phyloP scores from a whole-genome alignment of 2,329 filamentous ascomycete genomes.

The Claviceps citrina region DNA sequence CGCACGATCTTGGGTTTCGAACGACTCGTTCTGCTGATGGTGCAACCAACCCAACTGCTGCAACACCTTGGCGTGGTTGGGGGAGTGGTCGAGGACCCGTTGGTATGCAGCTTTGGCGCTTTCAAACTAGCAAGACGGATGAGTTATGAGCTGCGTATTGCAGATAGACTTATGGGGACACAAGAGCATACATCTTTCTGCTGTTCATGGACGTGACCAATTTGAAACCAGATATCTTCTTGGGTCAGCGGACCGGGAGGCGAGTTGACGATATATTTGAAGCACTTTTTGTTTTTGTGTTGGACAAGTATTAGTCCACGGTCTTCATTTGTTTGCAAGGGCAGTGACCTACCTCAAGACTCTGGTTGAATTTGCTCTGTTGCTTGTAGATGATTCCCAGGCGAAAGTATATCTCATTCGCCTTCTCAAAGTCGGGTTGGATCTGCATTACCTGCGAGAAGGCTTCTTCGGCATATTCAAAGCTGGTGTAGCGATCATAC shows the following conservation, averaged over 20 bases:
- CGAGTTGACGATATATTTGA: constrained; percentile 92
- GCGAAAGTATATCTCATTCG: constrained; percentile 96
- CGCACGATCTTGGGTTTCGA: constrained; percentile 83
- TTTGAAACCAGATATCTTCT: constrained; percentile 99
- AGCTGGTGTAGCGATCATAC: constrained; percentile 88
- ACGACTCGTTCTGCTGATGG: constrained; percentile 86
- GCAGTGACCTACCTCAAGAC: constrained; percentile 58
- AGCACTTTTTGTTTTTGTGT: constrained; percentile 54
- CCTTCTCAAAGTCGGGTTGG: constrained; percentile 94
- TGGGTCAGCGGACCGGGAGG: constrained; percentile 85
- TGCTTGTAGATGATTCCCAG: constrained; percentile 99
- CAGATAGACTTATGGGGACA: too few species aligned
- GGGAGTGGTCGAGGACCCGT: constrained; percentile 83
- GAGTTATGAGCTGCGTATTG: constrained; percentile 15
- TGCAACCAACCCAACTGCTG: constrained; percentile 97
- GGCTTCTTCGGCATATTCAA: constrained; percentile 94
- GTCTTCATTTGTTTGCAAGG: neutral
- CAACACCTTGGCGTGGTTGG: constrained; percentile 92
- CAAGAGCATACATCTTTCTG: constrained; percentile 78
- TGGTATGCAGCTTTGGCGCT: constrained; percentile 84
- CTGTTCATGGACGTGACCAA: constrained; percentile 95
- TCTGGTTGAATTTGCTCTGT: constrained; percentile 83
- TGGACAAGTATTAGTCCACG: neutral
- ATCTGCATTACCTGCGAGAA: constrained; percentile 99
- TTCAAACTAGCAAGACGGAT: constrained; percentile 56